Base-by-base conservation (phyloP, 805 yeast species). In the Wickerhamiella spandovensis region DNA sequence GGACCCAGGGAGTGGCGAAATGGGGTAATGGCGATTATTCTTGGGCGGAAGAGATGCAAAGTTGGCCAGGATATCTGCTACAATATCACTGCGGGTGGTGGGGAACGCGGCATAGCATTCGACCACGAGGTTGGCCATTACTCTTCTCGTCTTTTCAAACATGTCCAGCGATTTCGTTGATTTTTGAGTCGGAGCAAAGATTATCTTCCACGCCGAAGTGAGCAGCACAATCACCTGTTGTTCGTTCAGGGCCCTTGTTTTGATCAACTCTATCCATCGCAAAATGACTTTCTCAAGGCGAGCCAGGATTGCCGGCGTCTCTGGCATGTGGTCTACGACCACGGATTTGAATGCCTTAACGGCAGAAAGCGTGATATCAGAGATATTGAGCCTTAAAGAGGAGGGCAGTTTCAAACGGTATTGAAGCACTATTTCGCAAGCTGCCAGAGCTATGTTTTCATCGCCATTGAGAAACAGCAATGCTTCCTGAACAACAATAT, bases 371-470 rank as follows among this genome's bases (percentile, higher is more conserved):
- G 43, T 47, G 15, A 10, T 28, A 2, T 47, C 43, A 20, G 18
- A 5, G 5, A 15, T 9, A 21, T 47, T 47, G 15, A 47, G 45
- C 13, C 24, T 18, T 5, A 12, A 39, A 2, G 18, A 35, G 17
- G 28, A 35, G 17, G 49, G 49, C 17, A 17, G 5, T 13, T 35
- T 28, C 22, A 47, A 39, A 12, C 49, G 37, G 39, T 39, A 47
- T 6, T 28, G 24, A 8, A 41, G 23, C 3, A 38, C 18, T 3
- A 39, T 5, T 21, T 47, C 44, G 17, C 45, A 39, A 6, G 18
- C 43, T 1, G 25, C 22, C n/a, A 47, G 28, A 3, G 22, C 15
- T 2, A 39, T 23, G 15, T 8, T 20, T n/a, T n/a, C 21, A 10
- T 47, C 49, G 45, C 39, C 30, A 5, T 41, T 23, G 10, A 38